phyloP scores from a whole-genome alignment of 208 protist genomes.

The Leptomonas pyrrhocoris region DNA sequence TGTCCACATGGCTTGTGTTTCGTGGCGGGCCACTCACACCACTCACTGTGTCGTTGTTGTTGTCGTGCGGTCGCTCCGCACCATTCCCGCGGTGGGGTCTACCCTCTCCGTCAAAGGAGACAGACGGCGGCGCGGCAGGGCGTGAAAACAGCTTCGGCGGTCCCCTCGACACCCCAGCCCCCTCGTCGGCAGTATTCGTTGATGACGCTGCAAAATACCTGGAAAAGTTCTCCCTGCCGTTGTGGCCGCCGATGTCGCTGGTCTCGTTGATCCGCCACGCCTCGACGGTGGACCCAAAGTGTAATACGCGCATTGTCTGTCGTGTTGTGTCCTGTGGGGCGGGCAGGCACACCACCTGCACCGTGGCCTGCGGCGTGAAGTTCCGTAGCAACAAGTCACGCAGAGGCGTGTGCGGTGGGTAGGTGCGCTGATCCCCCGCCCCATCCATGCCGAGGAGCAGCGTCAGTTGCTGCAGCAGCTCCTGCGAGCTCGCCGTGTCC shows the following conservation, averaged over 20 bases:
- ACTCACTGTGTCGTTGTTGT: no score
- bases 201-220: background rate
- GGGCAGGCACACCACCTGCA: constrained; percentile 66
- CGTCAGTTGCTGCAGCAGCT: constrained; percentile 57
- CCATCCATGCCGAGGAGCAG: constrained; percentile 50
- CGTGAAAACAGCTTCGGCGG: constrained; percentile 15
- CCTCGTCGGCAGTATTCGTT: no score
- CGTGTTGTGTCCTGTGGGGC: constrained; percentile 36
- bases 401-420: constrained; percentile 50
- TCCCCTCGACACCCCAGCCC: background rate
- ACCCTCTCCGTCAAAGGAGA: background rate
- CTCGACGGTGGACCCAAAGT: constrained; percentile 48
- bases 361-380: constrained; percentile 38
- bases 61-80: no score
- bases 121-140: background rate
- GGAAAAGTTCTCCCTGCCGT: background rate
- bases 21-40: no score
- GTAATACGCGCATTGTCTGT: constrained; percentile 66
- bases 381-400: constrained; percentile 33
- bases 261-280: constrained; percentile 7
- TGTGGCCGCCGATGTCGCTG: background rate
- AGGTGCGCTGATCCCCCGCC: constrained; percentile 38
- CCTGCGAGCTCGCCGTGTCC: constrained; percentile 57
- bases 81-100: no score
- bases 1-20: background rate